These are phyloP conservation scores for Moricandia moricandioides DNA, from an alignment of 345 rosid species.

Conservation along the genomic window DNA sequence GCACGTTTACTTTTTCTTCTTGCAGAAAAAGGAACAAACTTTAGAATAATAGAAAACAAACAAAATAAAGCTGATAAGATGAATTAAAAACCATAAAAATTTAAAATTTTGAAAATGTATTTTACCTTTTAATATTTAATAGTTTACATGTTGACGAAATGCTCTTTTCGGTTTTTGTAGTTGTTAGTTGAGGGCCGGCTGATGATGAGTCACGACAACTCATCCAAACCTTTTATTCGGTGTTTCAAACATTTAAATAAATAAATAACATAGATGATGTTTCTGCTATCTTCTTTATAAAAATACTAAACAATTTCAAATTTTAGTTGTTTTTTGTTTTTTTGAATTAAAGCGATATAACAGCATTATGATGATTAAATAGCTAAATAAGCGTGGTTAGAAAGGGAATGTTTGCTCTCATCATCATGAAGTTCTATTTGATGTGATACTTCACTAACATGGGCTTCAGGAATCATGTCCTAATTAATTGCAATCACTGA, in stretches of 20 bases:
- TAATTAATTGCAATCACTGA: constrained; percentile 11
- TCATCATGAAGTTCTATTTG: neutral
- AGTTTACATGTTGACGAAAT: neutral
- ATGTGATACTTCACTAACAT: constrained; percentile 14
- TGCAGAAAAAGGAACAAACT: neutral
- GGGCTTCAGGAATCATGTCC: constrained; percentile 6
- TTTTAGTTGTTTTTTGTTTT: neutral
- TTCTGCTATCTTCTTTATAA: neutral
- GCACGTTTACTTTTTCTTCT: constrained; percentile 12
- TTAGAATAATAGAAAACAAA: neutral
- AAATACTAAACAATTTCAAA: neutral
- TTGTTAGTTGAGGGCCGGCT: constrained; percentile 25
- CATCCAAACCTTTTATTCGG: constrained; percentile 11
- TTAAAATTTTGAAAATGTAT: neutral
- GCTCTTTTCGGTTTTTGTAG: neutral
- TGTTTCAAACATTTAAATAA: constrained; percentile 19
- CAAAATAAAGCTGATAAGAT: constrained; percentile 12
- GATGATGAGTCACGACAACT: constrained; percentile 33
- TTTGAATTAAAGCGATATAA: constrained; percentile 5
- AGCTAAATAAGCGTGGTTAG: neutral
- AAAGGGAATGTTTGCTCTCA: constrained; percentile 18
- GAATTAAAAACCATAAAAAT: neutral
- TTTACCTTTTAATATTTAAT: neutral
- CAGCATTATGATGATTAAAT: neutral
- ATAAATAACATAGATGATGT: neutral